Evolutionary conservation across 2,329 filamentous ascomycete genomes (phyloP).

Genomic region (Cladosporium sphaerospermum): DNA sequence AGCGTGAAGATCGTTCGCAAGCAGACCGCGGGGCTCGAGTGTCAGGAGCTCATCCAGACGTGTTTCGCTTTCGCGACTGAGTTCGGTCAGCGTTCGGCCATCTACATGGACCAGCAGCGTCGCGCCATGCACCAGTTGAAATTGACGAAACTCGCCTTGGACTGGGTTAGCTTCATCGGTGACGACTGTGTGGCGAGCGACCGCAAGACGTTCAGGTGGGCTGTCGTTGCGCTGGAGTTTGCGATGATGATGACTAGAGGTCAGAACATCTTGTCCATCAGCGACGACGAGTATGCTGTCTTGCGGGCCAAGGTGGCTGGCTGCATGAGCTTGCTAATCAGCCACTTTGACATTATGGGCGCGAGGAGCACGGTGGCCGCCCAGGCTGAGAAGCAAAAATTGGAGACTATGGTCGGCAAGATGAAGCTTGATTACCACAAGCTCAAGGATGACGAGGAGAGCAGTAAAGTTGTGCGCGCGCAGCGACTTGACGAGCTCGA

Average conservation of each 20-base stretch:
- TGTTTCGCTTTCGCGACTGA: constrained; percentile 99
- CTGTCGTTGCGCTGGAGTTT: constrained; percentile 89
- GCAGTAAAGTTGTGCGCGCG: constrained; percentile 64
- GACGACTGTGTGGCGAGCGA: constrained; percentile 94
- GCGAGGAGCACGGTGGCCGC: constrained; percentile 88
- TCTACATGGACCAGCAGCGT: constrained; percentile 93
- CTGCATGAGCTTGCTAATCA: constrained; percentile 95
- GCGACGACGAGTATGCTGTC: constrained; percentile 77
- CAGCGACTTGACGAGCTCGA: constrained; percentile 68
- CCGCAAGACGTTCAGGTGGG: constrained; percentile 94
- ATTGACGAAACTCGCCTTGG: constrained; percentile 82
- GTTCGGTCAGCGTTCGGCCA: constrained; percentile 88
- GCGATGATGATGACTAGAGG: constrained; percentile 96
- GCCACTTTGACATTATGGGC: constrained; percentile 98
- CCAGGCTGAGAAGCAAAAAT: constrained; percentile 83
- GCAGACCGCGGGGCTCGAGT: constrained; percentile 77
- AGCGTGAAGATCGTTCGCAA: constrained; percentile 88
- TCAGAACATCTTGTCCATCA: constrained; percentile 84
- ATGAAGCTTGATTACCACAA: constrained; percentile 71
- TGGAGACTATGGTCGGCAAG: constrained; percentile 73
- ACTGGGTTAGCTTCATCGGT: constrained; percentile 97
- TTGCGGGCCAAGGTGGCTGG: constrained; percentile 85
- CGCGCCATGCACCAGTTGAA: constrained; percentile 97
- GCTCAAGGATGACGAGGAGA: constrained; percentile 76
- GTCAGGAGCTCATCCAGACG: constrained; percentile 92